A percentile compares a stretch with the other conserved stretches of the same genome.
phyloP scores from a whole-genome alignment of 768 basidiomycete species.

The Mycena galopus region DNA sequence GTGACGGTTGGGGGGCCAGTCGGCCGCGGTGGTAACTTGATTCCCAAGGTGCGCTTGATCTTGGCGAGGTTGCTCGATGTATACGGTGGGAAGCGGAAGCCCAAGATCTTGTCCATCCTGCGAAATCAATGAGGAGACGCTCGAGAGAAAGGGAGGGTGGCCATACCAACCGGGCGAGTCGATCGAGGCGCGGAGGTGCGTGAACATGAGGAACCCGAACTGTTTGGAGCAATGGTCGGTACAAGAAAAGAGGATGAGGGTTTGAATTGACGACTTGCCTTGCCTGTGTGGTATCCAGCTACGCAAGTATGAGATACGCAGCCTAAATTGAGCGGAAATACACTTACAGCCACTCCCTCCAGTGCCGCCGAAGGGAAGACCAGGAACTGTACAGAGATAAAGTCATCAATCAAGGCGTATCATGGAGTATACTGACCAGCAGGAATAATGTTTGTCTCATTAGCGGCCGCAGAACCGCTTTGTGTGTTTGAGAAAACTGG shows the following conservation, averaged over 20 bases:
- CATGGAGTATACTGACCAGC: constrained; percentile 56
- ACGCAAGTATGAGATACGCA: not conserved
- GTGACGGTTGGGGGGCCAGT: constrained; percentile 51
- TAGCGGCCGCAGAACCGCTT: constrained; percentile 78
- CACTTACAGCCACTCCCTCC: constrained; percentile 79
- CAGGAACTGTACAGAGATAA: constrained; percentile 55
- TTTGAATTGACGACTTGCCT: constrained; percentile 42
- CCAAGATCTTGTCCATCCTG: constrained; percentile 65
- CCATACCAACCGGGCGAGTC: constrained; percentile 71
- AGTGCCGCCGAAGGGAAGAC: constrained; percentile 81
- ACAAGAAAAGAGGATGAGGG: not conserved
- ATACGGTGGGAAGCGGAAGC: constrained; percentile 75
- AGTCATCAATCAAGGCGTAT: not conserved
- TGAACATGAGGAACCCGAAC: constrained; percentile 82
- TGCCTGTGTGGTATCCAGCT: constrained; percentile 81
- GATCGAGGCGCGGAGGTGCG: constrained; percentile 73
- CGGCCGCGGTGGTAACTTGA: constrained; percentile 61
- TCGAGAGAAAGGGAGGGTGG: not conserved
- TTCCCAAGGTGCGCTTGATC: constrained; percentile 42
- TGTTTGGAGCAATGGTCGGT: not conserved
- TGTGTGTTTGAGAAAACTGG: constrained; percentile 78
- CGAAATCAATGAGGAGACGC: constrained; percentile 50
- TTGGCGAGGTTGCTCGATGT: constrained; percentile 52
- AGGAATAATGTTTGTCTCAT: constrained; percentile 76
- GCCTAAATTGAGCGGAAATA: constrained; percentile 1